Conservation (phyloP, 768 basidiomycete genomes). For the Russula abietina region DNA sequence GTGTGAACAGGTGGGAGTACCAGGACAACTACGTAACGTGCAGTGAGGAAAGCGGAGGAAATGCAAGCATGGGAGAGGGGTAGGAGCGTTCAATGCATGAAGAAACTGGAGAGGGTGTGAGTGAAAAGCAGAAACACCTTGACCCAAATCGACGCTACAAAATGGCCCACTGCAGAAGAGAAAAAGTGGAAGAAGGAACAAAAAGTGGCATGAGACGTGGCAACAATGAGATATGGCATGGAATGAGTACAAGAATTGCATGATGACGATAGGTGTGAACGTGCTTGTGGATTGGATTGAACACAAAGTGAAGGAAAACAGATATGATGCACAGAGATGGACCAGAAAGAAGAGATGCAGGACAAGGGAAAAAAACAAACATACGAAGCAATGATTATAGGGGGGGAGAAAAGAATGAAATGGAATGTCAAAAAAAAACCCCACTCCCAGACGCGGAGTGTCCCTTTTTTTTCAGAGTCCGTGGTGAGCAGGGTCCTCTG, state of each 20-base stretch:
- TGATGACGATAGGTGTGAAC: constrained; percentile 26
- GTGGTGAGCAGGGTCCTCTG: constrained; percentile 14
- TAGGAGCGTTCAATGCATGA: constrained; percentile 17
- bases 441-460: constrained; percentile 11
- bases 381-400: constrained; percentile 6
- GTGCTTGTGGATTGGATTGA: constrained; percentile 22
- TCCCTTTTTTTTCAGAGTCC: constrained; percentile 15
- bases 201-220: constrained; percentile 20
- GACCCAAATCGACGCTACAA: constrained; percentile 5
- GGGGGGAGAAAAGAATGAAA: not conserved
- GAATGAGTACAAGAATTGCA: constrained; percentile 26
- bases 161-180: not conserved
- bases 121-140: not conserved
- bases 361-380: not conserved
- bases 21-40: constrained; percentile 24
- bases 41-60: constrained; percentile 3
- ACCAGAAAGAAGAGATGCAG: constrained; percentile 10
- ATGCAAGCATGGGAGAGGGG: constrained; percentile 22
- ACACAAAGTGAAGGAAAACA: constrained; percentile 7
- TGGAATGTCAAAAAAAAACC: not conserved
- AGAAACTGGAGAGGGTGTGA: constrained; percentile 6
- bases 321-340: constrained; percentile 23
- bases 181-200: not conserved
- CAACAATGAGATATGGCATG: constrained; percentile 27
- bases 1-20: constrained; percentile 17